Base-by-base conservation (phyloP, 2,329 filamentous ascomycete species). In the Xylariaceae sp. region DNA sequence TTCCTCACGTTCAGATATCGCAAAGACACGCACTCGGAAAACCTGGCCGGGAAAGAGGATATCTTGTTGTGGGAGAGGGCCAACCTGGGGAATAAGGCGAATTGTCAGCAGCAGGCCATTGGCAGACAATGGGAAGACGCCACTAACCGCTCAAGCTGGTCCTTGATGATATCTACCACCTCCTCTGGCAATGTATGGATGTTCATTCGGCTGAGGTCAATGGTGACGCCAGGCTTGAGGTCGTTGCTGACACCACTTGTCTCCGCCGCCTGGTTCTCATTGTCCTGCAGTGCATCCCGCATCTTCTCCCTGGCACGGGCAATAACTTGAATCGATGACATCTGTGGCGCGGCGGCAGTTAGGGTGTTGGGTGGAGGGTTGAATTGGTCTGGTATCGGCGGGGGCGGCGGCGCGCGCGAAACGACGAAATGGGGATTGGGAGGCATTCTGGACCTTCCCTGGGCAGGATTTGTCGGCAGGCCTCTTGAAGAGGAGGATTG, bases 31-130 rank as follows among this genome's bases (percentile, higher is more conserved):
- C 83, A 89, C 61, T 88, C 83, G 22, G 80, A 70, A 47, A 89
- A 83, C 34, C 82, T 73, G 16, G 65, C 53, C 5, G 84, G 84
- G 29, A 90, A 74, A n/a, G 72, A 68, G 19, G 75, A 69, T 38
- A 88, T 67, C 46, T 76, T 77, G 57, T 89, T 89, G 61, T 89
- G 83, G n/a, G 83, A 87, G 44, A 90, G 66, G 31, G 84, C 84
- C 33, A 90, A 73, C 48, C 83, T 88, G 52, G 26, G 21, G 21
- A 19, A 23, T 31, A 33, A 28, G 26, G 31, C 32, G 31, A 24
- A 32, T 16, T 28, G 42, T 52, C 31, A 56, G 48, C 37, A 32
- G 19, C n/a, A n/a, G n/a, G n/a, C n/a, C n/a, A n/a, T n/a, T n/a
- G n/a, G n/a, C n/a, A n/a, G n/a, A n/a, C n/a, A 31, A 31, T 15